phyloP scores from a whole-genome alignment of 768 basidiomycete genomes.

The Boletellus emodensis region DNA sequence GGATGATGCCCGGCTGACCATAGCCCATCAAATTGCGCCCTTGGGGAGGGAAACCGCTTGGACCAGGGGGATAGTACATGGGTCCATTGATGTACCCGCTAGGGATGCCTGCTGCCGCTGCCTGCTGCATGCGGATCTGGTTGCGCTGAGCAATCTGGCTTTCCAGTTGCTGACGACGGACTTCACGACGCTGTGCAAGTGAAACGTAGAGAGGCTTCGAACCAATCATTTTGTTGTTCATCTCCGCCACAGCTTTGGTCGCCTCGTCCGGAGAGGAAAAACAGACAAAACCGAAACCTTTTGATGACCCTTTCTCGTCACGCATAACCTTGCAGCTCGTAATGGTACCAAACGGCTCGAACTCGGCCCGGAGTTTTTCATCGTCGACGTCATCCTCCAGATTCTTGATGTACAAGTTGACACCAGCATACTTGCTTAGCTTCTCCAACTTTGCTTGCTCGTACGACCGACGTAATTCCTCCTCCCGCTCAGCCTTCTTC shows the following conservation, averaged over 20 bases:
- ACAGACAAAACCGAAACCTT: slow-evolving; percentile 99
- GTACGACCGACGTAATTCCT: slow-evolving; percentile 89
- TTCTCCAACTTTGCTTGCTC: slow-evolving; percentile 97
- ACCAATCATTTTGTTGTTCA: slow-evolving; percentile 99
- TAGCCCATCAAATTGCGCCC: slow-evolving; percentile 67
- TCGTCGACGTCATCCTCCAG: slow-evolving; percentile 97
- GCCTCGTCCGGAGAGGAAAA: slow-evolving; percentile 98
- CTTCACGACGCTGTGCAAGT: slow-evolving; percentile 96
- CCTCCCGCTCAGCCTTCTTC: slow-evolving; percentile 97
- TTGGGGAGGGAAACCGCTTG: slow-evolving; percentile 69
- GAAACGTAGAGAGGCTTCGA: slow-evolving; percentile 98
- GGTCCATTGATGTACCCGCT: slow-evolving; percentile 40
- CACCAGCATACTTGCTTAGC: slow-evolving; percentile 95
- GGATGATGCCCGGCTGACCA: slow-evolving; percentile 86
- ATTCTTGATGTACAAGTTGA: slow-evolving; percentile 99
- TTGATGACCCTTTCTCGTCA: slow-evolving; percentile 89
- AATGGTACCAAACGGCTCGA: slow-evolving; percentile 94
- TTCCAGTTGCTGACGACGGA: slow-evolving; percentile 96
- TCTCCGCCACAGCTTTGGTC: slow-evolving; percentile 98
- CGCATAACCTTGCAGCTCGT: slow-evolving; percentile 99
- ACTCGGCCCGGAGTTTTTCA: slow-evolving; percentile 93
- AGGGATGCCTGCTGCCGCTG: slow-evolving; percentile 78
- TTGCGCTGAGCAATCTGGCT: slow-evolving; percentile 98
- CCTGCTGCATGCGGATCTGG: slow-evolving; percentile 93
- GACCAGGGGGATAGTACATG: slow-evolving; percentile 79